These are phyloP conservation scores for Boehmeria nivea DNA, from an alignment of 306 rosid genomes.

Conservation along the genomic window DNA sequence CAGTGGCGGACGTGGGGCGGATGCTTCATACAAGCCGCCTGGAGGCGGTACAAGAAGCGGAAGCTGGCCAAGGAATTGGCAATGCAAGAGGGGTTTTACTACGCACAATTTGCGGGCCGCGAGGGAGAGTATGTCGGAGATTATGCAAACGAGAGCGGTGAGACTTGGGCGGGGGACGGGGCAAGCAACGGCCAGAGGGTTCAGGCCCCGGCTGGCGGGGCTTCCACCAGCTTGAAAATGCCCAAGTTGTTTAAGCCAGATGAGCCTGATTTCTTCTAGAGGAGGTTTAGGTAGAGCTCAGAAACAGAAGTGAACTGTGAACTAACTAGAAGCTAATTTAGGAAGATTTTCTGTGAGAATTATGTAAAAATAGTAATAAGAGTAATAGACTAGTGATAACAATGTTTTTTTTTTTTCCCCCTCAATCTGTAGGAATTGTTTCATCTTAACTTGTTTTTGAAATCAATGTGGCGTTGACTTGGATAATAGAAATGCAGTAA, in stretches of 20 bases:
- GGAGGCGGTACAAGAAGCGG: constrained; percentile 58
- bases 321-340: constrained; percentile 24
- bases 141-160: constrained; percentile 20
- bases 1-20: constrained; percentile 90
- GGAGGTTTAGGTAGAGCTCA: constrained; percentile 32
- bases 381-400: constrained; percentile 17
- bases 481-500: too few species aligned
- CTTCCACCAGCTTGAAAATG: constrained; percentile 38
- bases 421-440: too few species aligned
- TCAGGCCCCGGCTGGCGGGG: constrained; percentile 41
- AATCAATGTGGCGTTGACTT: too few species aligned
- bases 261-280: constrained; percentile 71
- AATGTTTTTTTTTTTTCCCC: neutral
- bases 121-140: constrained; percentile 15
- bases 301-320: constrained; percentile 13
- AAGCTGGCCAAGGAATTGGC: constrained; percentile 54
- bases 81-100: constrained; percentile 40
- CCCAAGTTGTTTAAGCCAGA: constrained; percentile 81
- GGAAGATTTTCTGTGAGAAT: constrained; percentile 21
- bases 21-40: constrained; percentile 73
- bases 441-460: too few species aligned
- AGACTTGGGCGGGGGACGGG: constrained; percentile 17
- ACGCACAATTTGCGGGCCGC: constrained; percentile 25
- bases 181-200: constrained; percentile 27
- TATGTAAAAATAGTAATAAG: constrained; percentile 29